These are phyloP conservation scores for Phytophthora rubi DNA, from an alignment of 352 stramenopile genomes.

Conservation along the genomic window DNA sequence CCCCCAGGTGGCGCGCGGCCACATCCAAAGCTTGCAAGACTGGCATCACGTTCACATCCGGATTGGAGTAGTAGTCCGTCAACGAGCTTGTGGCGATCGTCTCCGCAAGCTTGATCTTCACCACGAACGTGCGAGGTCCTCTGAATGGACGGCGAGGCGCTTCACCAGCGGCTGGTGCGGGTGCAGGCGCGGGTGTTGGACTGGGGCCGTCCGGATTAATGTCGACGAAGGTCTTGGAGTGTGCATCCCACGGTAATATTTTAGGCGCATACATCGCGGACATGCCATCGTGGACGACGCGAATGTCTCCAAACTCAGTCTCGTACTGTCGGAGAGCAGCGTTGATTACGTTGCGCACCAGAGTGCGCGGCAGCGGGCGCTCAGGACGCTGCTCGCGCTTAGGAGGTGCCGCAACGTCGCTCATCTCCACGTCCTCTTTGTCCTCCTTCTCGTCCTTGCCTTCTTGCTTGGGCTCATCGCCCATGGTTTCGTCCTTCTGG, in stretches of 20 bases:
- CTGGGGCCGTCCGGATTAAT: slow-evolving; percentile 55
- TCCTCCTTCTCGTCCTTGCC: slow-evolving; percentile 42
- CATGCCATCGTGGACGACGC: slow-evolving; percentile 74
- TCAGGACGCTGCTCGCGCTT: slow-evolving; percentile 40
- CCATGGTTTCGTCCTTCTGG: slow-evolving; percentile 54
- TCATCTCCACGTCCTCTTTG: slow-evolving; percentile 53
- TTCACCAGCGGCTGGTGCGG: slow-evolving; percentile 28
- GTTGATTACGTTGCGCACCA: slow-evolving; percentile 72
- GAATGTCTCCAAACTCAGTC: slow-evolving; percentile 56
- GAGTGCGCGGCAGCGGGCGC: slow-evolving; percentile 45
- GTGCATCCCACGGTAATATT: slow-evolving; percentile 56
- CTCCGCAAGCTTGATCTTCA: slow-evolving; percentile 75
- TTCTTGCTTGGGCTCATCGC: slow-evolving; percentile 39
- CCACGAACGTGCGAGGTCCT: slow-evolving; percentile 63
- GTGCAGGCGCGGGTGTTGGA: slow-evolving; percentile 18
- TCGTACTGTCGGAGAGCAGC: slow-evolving; percentile 59
- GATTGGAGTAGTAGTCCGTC: slow-evolving; percentile 57
- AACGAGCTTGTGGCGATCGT: slow-evolving; percentile 56
- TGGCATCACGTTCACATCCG: slow-evolving; percentile 65
- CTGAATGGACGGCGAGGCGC: slow-evolving; percentile 34
- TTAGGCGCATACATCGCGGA: slow-evolving; percentile 58
- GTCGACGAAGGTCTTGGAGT: slow-evolving; percentile 53
- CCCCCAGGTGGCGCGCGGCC: slow-evolving; percentile 61
- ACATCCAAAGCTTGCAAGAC: slow-evolving; percentile 78
- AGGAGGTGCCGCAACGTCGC: slow-evolving; percentile 23